Conservation (phyloP, 768 basidiomycete genomes). For the Lanmaoa rubissima region DNA sequence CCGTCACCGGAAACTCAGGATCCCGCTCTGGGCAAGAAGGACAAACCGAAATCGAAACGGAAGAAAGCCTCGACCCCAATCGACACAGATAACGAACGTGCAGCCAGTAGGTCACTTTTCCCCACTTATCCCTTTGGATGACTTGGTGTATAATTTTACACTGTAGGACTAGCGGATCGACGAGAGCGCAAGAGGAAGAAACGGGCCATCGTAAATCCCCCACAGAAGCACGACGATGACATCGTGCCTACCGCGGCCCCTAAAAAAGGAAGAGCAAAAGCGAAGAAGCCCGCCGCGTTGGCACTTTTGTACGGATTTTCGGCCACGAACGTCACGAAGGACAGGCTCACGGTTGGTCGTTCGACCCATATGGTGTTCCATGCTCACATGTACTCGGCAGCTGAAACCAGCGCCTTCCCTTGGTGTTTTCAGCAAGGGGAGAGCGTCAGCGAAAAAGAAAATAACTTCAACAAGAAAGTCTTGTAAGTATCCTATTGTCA, state of each 20-base stretch:
- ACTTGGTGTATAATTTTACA: background rate
- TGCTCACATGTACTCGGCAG: constrained; percentile 18
- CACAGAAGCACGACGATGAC: constrained; percentile 11
- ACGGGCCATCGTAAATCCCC: constrained; percentile 46
- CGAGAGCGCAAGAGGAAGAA: constrained; percentile 62
- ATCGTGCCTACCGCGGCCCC: background rate
- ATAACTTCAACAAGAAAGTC: constrained; percentile 5
- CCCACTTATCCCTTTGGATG: background rate
- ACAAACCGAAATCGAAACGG: constrained; percentile 27
- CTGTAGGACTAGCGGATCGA: constrained; percentile 60
- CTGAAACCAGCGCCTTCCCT: constrained; percentile 28
- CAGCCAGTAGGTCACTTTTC: constrained; percentile 32
- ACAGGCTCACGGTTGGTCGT: constrained; percentile 34
- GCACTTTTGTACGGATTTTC: constrained; percentile 39
- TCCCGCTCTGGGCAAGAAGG: constrained; percentile 10
- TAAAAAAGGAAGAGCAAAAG: constrained; percentile 18
- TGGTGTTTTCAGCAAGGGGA: constrained; percentile 40
- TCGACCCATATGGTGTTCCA: background rate
- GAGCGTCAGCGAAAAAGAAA: constrained; percentile 31
- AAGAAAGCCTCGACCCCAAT: constrained; percentile 13
- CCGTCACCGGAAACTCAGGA: background rate
- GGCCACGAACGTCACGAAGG: constrained; percentile 36
- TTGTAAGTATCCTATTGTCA: constrained; percentile 10
- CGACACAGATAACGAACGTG: constrained; percentile 36
- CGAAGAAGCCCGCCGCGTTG: constrained; percentile 29